Evolutionary conservation across 345 rosid genomes (phyloP), one percentile per base, ranked within the genome.

Genomic region (Trapa incisa): DNA sequence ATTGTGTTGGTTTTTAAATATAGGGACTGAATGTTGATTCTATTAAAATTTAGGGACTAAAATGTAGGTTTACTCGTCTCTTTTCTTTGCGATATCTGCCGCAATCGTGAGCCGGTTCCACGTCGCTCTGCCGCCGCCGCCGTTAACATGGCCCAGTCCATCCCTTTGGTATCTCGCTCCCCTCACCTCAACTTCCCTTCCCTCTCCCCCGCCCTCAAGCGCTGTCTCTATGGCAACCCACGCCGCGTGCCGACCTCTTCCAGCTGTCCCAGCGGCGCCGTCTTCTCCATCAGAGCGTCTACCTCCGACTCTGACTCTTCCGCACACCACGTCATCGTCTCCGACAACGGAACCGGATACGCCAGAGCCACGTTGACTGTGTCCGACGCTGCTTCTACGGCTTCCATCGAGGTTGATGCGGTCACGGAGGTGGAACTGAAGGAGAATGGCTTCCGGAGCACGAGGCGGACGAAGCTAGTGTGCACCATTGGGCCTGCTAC

Each of bases 391-490:
- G 61, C 50, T 37, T 48, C 37, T 79, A 3, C 77, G 70, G 72
- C 71, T 75, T 37, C 70, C 73, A 54, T 83, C 78, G 96, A 95
- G 37, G 98, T 95, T 50, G 99, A 95, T 65, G 65, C 96, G 0
- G 98, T 95, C 43, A 91, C 96, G 54, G 99, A 95, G 79, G 82
- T 75, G 5, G 99, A 95, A 73, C 71, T 95, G 72, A 91, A 91
- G 85, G 97, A 95, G 94, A 95, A 95, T n/a, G 99, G 98, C 17
- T 91, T 89, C 82, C 73, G 98, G 69, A 95, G 99, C 84, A 95
- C 97, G 36, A 77, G 98, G 73, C 77, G 99, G 70, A 95, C 99
- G 60, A 95, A 95, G 85, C 83, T 95, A 36, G 77, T 95, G 71
- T 91, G 99, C 80, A 95, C 98, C 64, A 89, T 95, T 58, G 99